Conservation (phyloP, 441 rosid genomes). For the Jatropha podagrica region DNA sequence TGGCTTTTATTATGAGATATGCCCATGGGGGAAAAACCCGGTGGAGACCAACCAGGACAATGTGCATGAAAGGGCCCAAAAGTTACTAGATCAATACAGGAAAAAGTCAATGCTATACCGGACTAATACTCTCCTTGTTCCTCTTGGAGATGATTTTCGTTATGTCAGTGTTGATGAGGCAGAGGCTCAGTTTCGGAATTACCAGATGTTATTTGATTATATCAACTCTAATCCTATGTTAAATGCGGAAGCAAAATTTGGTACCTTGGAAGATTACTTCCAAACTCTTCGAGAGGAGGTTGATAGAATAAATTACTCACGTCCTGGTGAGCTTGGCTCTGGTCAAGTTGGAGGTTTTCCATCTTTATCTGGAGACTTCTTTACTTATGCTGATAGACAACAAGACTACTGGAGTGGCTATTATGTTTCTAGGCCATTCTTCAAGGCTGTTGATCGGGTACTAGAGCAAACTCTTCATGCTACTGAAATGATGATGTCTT, state of each 20-base stretch:
- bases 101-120: conserved; percentile 87
- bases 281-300: conserved; percentile 78
- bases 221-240: conserved; percentile 84
- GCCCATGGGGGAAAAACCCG: conserved; percentile 87
- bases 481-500: conserved; percentile 84
- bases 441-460: conserved; percentile 96
- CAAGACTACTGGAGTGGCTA: conserved; percentile 99
- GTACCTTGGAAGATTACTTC: conserved; percentile 93
- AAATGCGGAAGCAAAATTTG: conserved; percentile 84
- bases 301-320: conserved; percentile 75
- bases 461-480: conserved; percentile 91
- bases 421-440: conserved; percentile 96
- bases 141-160: conserved; percentile 99
- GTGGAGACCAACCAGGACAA: conserved; percentile 72
- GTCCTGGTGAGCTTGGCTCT: conserved; percentile 80
- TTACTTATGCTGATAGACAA: conserved; percentile 91
- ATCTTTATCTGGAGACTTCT: conserved; percentile 95
- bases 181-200: conserved; percentile 91
- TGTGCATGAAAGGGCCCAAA: conserved; percentile 83
- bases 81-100: conserved; percentile 83
- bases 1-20: conserved; percentile 59
- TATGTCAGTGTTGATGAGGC: conserved; percentile 79
- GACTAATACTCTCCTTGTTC: conserved; percentile 91
- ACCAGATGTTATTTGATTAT: conserved; percentile 84
- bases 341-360: conserved; percentile 83